These are phyloP conservation scores for Paraphaeosphaeria minitans DNA, from an alignment of 2,329 filamentous ascomycete species.

Conservation along the genomic window DNA sequence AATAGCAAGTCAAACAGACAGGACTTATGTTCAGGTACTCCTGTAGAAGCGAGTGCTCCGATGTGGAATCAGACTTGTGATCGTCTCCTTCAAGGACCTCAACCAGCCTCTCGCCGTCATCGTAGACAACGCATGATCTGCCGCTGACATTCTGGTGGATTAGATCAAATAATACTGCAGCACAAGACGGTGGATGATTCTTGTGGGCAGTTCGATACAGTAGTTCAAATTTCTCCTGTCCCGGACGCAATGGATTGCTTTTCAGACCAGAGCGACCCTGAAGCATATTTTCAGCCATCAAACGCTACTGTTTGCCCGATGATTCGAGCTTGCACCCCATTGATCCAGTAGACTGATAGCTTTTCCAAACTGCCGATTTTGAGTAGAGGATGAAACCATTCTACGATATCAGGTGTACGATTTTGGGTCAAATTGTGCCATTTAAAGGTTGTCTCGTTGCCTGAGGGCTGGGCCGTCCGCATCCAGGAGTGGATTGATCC, in stretches of 20 bases:
- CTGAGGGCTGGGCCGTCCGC: not conserved
- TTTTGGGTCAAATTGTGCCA: constrained; percentile 9
- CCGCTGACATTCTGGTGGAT: not conserved
- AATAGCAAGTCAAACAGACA: not conserved
- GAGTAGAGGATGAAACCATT: constrained; percentile 28
- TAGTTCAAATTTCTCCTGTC: not conserved
- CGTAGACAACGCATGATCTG: not conserved
- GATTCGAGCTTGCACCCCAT: constrained; percentile 18
- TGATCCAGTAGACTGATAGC: constrained; percentile 24
- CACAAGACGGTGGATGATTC: not conserved
- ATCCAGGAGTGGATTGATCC: not conserved
- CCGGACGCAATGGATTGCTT: not conserved
- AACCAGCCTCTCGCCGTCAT: not conserved
- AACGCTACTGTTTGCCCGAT: constrained; percentile 20
- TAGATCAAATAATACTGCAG: not conserved
- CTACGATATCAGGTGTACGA: constrained; percentile 13
- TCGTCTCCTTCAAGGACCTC: not conserved
- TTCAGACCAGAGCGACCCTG: not conserved
- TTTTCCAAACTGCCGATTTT: constrained; percentile 20
- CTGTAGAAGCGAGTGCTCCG: not conserved
- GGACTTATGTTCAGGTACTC: not conserved
- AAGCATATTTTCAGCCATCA: constrained; percentile 24
- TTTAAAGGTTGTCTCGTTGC: not conserved
- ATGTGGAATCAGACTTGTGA: not conserved
- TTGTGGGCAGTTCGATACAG: not conserved